Base-by-base conservation (phyloP, 1,139 yeast species). In the Nakaseomyces bracarensis region DNA sequence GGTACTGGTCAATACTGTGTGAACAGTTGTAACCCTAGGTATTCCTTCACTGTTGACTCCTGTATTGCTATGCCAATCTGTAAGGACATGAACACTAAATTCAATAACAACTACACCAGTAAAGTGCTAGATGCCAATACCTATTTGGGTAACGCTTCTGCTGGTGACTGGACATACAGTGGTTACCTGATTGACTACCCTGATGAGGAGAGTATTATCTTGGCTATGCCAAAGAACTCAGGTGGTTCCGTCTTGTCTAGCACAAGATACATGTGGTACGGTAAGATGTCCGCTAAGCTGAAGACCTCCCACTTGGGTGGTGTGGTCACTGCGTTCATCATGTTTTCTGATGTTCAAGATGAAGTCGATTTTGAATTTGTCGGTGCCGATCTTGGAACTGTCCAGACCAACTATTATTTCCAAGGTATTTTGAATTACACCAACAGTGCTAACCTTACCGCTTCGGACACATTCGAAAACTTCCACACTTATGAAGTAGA, bases 321-420 rank as follows among this genome's bases (percentile, higher is more conserved):
- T 68, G 95, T 87, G 39, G 75, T 87, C 48, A 74, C 93, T 15
- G 91, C 95, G n/a, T 77, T 81, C 55, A 85, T 87, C 61, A 65
- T 85, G 46, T 83, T 78, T 67, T 83, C 95, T 2, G 86, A 84
- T 55, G 86, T 83, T 35, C 79, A 82, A 65, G 96, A 87, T 68
- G 96, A 89, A 71, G 74, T 87, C 55, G 96, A 87, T 74, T 80
- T 67, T 57, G 96, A 87, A 67, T 81, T 77, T 54, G 79, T 86
- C 45, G 97, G 97, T 47, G 73, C 74, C 53, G 75, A 82, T 57
- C 67, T 82, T 54, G 70, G 70, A 14, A 61, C 66, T 28, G 83
- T 79, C 1, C 91, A 87, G 67, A 69, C 87, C 20, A 87, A 87
- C 66, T 87, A 62, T 69, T 87, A 83, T 67, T 77, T 76, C 61